Evolutionary conservation across 2,329 filamentous ascomycete species (phyloP).

Genomic region (Claviceps fusiformis): DNA sequence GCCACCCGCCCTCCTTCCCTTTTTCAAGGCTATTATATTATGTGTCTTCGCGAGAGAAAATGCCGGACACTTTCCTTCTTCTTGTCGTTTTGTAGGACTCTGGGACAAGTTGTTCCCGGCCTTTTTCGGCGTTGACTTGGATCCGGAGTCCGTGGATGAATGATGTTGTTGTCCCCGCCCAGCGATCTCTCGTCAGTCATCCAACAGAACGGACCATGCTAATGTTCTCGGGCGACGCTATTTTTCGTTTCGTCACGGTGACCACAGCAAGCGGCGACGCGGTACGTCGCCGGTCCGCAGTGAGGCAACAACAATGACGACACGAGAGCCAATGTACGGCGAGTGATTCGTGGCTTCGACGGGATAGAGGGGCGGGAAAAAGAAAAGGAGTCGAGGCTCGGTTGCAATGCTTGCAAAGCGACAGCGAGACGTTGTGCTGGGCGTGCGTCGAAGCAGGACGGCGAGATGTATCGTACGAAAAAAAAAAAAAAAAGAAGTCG

Average conservation of each 20-base stretch:
- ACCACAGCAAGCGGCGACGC: not conserved
- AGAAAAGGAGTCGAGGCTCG: not conserved
- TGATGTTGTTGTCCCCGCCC: not conserved
- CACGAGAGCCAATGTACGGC: not conserved
- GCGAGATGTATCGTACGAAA: not conserved
- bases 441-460: not conserved
- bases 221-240: not conserved
- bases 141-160: not conserved
- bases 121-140: not conserved
- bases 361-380: not conserved
- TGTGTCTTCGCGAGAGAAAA: conserved; percentile 13
- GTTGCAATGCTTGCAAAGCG: not conserved
- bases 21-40: conserved; percentile 12
- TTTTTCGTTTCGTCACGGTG: not conserved
- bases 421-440: not conserved
- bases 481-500: not conserved
- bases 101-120: not conserved
- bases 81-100: not conserved
- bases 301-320: not conserved
- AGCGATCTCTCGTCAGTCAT: conserved; percentile 1
- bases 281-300: not conserved
- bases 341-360: not conserved
- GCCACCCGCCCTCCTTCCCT: conserved; percentile 9
- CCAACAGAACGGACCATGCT: conserved; percentile 9
- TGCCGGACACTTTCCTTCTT: conserved; percentile 8